These are phyloP conservation scores for Chloranthus sessilifolius DNA, from an alignment of 164 flowering plant genomes.

Conservation along the genomic window DNA sequence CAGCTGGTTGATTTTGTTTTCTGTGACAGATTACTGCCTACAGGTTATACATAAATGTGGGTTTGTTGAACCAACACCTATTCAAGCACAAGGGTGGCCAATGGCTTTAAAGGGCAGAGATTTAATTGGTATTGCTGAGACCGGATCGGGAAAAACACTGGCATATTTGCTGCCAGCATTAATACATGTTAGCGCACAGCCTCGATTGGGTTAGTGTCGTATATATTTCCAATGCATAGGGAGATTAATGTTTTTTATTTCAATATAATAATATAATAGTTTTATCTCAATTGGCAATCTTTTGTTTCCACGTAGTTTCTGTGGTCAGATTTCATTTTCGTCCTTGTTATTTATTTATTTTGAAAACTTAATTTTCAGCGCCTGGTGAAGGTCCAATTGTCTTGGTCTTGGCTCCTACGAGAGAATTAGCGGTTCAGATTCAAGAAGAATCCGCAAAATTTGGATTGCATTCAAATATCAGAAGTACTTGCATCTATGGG, in stretches of 20 bases:
- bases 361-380: conserved; percentile 25
- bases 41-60: conserved; percentile 76
- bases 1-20: conserved; percentile 16
- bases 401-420: conserved; percentile 83
- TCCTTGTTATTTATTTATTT: not conserved
- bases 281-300: no score
- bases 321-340: not conserved
- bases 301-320: not conserved
- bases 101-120: conserved; percentile 99
- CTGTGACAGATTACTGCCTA: conserved; percentile 58
- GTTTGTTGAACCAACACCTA: conserved; percentile 93
- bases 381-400: conserved; percentile 92
- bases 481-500: conserved; percentile 88
- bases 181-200: conserved; percentile 94
- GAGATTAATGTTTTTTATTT: not conserved
- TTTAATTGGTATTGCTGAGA: conserved; percentile 94
- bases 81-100: conserved; percentile 99
- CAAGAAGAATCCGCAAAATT: conserved; percentile 83
- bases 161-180: conserved; percentile 89
- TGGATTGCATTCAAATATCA: conserved; percentile 53
- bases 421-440: conserved; percentile 96
- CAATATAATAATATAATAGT: no score
- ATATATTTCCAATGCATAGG: not conserved
- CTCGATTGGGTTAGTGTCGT: conserved; percentile 56
- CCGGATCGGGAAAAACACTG: conserved; percentile 97